These are phyloP conservation scores for Trichoderma sp. DNA, from an alignment of 2,329 filamentous ascomycete species.

Conservation along the genomic window DNA sequence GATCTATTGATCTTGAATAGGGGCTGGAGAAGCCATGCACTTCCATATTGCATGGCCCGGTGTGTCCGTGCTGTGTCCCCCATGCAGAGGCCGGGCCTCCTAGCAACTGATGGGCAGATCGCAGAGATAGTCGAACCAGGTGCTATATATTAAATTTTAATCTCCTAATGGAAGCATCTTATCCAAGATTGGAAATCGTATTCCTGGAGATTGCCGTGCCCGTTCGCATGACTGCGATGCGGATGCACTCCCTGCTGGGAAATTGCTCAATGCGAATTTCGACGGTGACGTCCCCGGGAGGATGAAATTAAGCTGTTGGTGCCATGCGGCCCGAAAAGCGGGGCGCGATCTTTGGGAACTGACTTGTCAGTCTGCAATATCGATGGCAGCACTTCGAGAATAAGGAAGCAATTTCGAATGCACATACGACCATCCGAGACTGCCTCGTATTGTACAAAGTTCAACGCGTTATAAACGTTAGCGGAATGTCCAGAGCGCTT, in stretches of 20 bases:
- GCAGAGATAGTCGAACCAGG: background rate
- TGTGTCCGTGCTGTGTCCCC: background rate
- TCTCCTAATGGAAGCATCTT: background rate
- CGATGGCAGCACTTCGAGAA: background rate
- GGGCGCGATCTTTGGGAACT: conserved; percentile 16
- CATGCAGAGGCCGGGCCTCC: background rate
- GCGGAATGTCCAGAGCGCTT: background rate
- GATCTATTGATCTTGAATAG: background rate
- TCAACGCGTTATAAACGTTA: background rate
- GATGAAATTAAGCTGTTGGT: background rate
- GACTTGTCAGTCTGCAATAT: conserved; percentile 17
- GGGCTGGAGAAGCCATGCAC: conserved; percentile 20
- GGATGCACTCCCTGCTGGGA: conserved; percentile 4
- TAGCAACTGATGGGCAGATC: background rate
- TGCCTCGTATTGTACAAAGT: background rate
- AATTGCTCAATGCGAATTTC: conserved; percentile 8
- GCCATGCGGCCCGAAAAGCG: conserved; percentile 9
- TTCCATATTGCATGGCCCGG: conserved; percentile 11
- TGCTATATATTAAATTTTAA: background rate
- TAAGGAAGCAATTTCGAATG: background rate
- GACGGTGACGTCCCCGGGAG: conserved; percentile 12
- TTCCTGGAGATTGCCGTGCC: conserved; percentile 18
- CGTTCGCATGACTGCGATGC: conserved; percentile 2
- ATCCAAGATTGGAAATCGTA: conserved; percentile 6
- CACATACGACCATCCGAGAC: background rate